These are phyloP conservation scores for Coemansia asiatica DNA, from an alignment of 192 early-diverging fungal species.

Conservation along the genomic window DNA sequence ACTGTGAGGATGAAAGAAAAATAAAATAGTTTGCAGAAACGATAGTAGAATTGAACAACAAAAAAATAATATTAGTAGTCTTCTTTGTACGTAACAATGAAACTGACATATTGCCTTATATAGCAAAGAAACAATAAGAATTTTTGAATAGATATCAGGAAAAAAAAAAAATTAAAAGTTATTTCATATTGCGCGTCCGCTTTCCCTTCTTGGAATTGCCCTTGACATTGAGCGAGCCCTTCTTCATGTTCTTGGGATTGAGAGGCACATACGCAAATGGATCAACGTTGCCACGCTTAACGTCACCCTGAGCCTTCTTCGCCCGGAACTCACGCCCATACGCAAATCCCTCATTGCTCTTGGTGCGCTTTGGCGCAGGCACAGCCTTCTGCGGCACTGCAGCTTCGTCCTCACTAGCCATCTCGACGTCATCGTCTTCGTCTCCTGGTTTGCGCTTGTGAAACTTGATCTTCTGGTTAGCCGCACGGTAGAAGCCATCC, in stretches of 20 bases:
- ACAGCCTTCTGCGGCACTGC: slow-evolving; percentile 40
- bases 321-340: slow-evolving; percentile 73
- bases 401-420: slow-evolving; percentile 68
- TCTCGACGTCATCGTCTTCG: slow-evolving; percentile 61
- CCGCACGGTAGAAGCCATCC: slow-evolving; percentile 82
- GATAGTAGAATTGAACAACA: slow-evolving; percentile 12
- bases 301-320: slow-evolving; percentile 88
- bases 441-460: slow-evolving; percentile 67
- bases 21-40: not conserved
- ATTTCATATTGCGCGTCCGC: slow-evolving; percentile 32
- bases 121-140: not conserved
- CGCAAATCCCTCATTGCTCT: slow-evolving; percentile 28
- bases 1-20: not conserved
- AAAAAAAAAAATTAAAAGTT: not conserved
- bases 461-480: slow-evolving; percentile 87
- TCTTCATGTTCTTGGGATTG: slow-evolving; percentile 55
- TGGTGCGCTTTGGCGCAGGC: slow-evolving; percentile 30
- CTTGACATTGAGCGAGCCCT: slow-evolving; percentile 42
- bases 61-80: too few species aligned
- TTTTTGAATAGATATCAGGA: not conserved
- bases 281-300: slow-evolving; percentile 82
- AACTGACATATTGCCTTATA: not conserved
- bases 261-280: slow-evolving; percentile 97
- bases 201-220: slow-evolving; percentile 51
- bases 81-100: too few species aligned